Percentiles rank a stretch among this genome's conserved stretches.
phyloP scores from a whole-genome alignment of 768 basidiomycete species.

The Mycena polygramma region DNA sequence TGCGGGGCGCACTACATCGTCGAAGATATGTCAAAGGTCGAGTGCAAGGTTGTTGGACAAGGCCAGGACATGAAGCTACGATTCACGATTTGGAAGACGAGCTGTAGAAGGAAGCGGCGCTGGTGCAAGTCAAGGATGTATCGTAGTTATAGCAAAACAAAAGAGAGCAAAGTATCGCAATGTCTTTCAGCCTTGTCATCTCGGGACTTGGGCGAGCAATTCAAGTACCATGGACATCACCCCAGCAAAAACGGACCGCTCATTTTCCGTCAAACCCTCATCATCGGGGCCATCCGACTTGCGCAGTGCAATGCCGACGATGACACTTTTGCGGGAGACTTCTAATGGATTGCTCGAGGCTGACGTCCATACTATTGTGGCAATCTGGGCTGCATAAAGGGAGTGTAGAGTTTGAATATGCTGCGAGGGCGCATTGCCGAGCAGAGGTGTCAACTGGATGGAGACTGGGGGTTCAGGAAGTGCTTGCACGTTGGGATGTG shows the following conservation, averaged over 20 bases:
- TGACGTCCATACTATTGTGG: constrained; percentile 83
- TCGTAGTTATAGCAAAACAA: neutral
- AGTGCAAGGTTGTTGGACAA: constrained; percentile 46
- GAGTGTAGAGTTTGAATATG: constrained; percentile 80
- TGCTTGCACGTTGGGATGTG: constrained; percentile 48
- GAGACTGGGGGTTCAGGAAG: constrained; percentile 78
- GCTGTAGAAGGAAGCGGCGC: constrained; percentile 3
- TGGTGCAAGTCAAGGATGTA: neutral
- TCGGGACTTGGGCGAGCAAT: constrained; percentile 42
- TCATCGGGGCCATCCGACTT: constrained; percentile 48
- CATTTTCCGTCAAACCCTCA: constrained; percentile 49
- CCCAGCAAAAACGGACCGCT: constrained; percentile 60
- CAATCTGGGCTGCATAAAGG: constrained; percentile 88
- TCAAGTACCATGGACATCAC: constrained; percentile 64
- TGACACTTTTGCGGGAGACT: constrained; percentile 66
- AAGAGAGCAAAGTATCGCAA: no score
- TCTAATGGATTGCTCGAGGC: constrained; percentile 57
- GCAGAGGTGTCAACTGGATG: constrained; percentile 80
- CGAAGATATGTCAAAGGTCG: constrained; percentile 59
- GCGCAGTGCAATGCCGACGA: constrained; percentile 81
- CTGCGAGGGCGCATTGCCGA: constrained; percentile 81
- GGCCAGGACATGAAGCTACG: constrained; percentile 20
- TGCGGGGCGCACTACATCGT: constrained; percentile 63
- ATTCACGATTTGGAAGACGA: constrained; percentile 20
- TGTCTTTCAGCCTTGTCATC: neutral